Conservation (phyloP, 257 asterid genomes). For the Jasminum sambac region DNA sequence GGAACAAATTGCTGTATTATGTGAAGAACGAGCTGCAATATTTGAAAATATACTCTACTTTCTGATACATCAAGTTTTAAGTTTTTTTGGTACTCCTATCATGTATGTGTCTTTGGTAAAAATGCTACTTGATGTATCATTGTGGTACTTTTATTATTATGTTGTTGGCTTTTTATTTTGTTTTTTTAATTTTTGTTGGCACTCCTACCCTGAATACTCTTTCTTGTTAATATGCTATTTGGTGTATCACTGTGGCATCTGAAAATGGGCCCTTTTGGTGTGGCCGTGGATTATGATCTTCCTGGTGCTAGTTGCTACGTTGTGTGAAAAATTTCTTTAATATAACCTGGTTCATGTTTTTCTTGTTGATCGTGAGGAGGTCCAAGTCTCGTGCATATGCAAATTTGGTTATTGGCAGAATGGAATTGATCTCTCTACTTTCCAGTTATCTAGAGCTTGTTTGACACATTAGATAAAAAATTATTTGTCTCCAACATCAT, state of each 20-base stretch:
- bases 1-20: constrained; percentile 58
- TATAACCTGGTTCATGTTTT: background rate
- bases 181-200: background rate
- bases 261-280: background rate
- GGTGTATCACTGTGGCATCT: background rate
- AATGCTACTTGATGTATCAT: constrained; percentile 2
- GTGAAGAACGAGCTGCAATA: constrained; percentile 46
- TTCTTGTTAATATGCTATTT: too few relatives aligned
- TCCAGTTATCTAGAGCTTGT: background rate
- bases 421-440: background rate
- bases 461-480: too few relatives aligned
- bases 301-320: background rate
- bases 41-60: constrained; percentile 30
- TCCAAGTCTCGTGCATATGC: background rate
- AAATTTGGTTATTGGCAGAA: background rate
- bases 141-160: constrained; percentile 2
- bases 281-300: background rate
- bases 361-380: background rate
- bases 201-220: too few relatives aligned
- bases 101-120: background rate
- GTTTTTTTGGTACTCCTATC: constrained; percentile 21
- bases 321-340: background rate
- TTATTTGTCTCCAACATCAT: too few relatives aligned
- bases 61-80: background rate
- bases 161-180: background rate